A percentile compares a stretch with the other conserved stretches of the same genome.
Evolutionary conservation across 768 basidiomycete genomes (phyloP).

Genomic region (Russula emetica): DNA sequence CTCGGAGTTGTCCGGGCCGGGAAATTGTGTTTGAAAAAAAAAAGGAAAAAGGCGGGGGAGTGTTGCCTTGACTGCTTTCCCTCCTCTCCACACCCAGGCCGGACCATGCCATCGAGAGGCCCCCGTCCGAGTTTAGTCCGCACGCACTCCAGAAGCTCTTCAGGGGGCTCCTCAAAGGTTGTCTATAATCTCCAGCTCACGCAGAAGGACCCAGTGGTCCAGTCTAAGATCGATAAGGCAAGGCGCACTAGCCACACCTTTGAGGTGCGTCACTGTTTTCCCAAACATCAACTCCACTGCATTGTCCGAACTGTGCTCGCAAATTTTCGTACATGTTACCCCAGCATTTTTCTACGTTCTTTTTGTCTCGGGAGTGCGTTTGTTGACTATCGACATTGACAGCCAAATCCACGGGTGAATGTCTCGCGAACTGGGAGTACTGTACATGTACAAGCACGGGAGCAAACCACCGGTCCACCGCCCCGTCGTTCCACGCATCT

Average conservation of each 20-base stretch:
- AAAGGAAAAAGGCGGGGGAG: too few species aligned
- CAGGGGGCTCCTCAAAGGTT: slow-evolving; percentile 50
- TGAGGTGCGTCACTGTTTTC: slow-evolving; percentile 41
- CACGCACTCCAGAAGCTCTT: slow-evolving; percentile 61
- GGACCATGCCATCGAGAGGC: slow-evolving; percentile 47
- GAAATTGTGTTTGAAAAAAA: not conserved
- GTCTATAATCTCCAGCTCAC: slow-evolving; percentile 63
- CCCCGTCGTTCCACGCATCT: slow-evolving; percentile 14
- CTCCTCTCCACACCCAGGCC: slow-evolving; percentile 5
- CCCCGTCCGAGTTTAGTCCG: slow-evolving; percentile 50
- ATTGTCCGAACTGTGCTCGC: not conserved
- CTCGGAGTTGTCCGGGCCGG: slow-evolving; percentile 11
- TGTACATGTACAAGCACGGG: slow-evolving; percentile 23
- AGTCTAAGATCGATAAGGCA: slow-evolving; percentile 47
- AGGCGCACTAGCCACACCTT: slow-evolving; percentile 45
- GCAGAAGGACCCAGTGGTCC: slow-evolving; percentile 50
- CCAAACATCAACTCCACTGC: slow-evolving; percentile 2
- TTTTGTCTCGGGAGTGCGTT: not conserved
- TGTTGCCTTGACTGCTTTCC: not conserved
- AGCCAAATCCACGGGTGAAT: slow-evolving; percentile 16
- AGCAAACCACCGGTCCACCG: slow-evolving; percentile 21
- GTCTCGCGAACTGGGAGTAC: slow-evolving; percentile 20
- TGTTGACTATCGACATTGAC: not conserved
- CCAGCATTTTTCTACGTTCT: not conserved
- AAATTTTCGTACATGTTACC: not conserved